Evolutionary conservation across 1,139 yeast genomes (phyloP).

Genomic region (Candida sp.): DNA sequence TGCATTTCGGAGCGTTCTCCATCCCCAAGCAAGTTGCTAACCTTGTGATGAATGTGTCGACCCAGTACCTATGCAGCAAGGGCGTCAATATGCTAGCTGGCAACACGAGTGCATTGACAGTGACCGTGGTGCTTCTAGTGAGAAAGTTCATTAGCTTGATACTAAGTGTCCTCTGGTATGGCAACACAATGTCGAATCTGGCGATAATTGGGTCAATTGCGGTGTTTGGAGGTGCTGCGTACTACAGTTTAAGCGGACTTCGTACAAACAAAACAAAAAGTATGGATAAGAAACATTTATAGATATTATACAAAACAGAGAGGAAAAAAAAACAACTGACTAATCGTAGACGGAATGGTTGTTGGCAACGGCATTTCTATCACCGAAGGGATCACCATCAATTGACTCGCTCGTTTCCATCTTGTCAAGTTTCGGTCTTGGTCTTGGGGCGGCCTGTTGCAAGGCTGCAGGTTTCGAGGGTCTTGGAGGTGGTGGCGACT

Average conservation of each 20-base stretch:
- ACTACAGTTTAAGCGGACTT: slow-evolving; percentile 32
- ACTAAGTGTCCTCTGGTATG: slow-evolving; percentile 54
- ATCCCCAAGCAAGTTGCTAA: slow-evolving; percentile 22
- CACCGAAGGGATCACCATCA: slow-evolving; percentile 73
- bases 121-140: slow-evolving; percentile 60
- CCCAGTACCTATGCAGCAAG: slow-evolving; percentile 68
- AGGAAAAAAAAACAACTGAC: neutral
- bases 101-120: slow-evolving; percentile 59
- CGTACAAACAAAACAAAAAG: slow-evolving; percentile 1
- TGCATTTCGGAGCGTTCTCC: neutral
- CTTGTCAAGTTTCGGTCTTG: slow-evolving; percentile 16
- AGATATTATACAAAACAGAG: neutral
- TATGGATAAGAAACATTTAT: slow-evolving; percentile 2
- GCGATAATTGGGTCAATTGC: slow-evolving; percentile 50
- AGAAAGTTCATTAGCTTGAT: slow-evolving; percentile 65
- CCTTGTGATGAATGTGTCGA: slow-evolving; percentile 48
- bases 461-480: slow-evolving; percentile 31
- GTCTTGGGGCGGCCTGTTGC: slow-evolving; percentile 12
- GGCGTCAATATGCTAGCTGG: slow-evolving; percentile 72
- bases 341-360: slow-evolving; percentile 21
- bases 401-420: slow-evolving; percentile 34
- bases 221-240: slow-evolving; percentile 58
- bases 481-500: slow-evolving; percentile 37
- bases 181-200: slow-evolving; percentile 41
- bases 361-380: slow-evolving; percentile 50